Base-by-base conservation (phyloP, 1,284 basidiomycete species). In the Papiliotrema terrestris region DNA sequence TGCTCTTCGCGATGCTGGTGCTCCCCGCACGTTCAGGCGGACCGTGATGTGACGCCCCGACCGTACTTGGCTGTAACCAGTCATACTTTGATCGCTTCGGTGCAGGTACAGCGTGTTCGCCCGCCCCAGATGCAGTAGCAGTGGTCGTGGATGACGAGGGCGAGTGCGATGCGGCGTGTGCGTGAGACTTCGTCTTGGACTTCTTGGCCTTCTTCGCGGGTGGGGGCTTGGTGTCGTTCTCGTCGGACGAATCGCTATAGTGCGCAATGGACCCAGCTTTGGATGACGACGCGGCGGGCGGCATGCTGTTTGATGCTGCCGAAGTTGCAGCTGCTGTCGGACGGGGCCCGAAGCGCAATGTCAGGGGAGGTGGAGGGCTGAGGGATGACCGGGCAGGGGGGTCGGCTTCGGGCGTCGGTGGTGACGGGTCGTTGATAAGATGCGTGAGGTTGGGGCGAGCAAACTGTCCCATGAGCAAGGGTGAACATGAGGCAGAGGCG, bases 1-100 rank as follows among this genome's bases (percentile, higher is more conserved):
- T 39, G 11, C 47, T 54, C 38, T 32, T 32, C 29, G 29, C 29
- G 29, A 37, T 47, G 43, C 46, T 39, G 41, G 15, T 22, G 20
- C 13, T 56, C 15, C 44, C 35, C 20, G 58, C 59, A 44, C 64
- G 53, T 19, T 67, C 65, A 2, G 66, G 67, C 4, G 72, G 72
- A 45, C 73, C 71, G 46, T 61, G 63, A 58, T 75, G 73, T 6
- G 62, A 66, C 20, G 73, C 73, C 13, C 61, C 62, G 6, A 65
- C 71, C 1, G 59, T 52, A n/a, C 58, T 61, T 13, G 71, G 72
- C 41, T 61, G 57, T 1, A 75, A 52, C 73, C 73, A 75, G 53
- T 73, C 64, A 51, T 75, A 75, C n/a, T 58, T 75, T 73, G 42
- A 62, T 50, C 50, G 62, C 63, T 38, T 45, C 51, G 0, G 62